Conservation (phyloP, 192 early-diverging fungal genomes). For the Entophlyctis luteolus region DNA sequence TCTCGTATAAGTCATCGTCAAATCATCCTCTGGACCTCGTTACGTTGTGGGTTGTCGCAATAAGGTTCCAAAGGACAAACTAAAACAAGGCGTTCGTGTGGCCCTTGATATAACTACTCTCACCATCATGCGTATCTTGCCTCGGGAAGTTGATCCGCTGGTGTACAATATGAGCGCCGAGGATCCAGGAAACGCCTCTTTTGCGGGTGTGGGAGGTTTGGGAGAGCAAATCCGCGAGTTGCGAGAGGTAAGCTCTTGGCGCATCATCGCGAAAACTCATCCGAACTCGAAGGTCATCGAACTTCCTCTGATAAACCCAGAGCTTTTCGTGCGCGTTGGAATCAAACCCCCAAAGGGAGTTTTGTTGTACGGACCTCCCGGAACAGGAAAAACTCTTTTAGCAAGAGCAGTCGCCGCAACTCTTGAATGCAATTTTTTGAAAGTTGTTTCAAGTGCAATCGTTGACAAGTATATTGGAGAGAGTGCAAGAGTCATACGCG, state of each 20-base stretch:
- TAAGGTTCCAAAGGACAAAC: constrained; percentile 88
- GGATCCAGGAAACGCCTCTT: constrained; percentile 89
- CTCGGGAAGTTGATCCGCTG: constrained; percentile 96
- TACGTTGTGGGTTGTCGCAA: constrained; percentile 97
- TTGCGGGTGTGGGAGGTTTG: constrained; percentile 96
- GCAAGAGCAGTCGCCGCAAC: constrained; percentile 96
- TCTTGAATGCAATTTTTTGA: constrained; percentile 96
- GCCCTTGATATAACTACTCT: constrained; percentile 99
- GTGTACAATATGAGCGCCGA: constrained; percentile 99
- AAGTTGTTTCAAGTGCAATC: constrained; percentile 97
- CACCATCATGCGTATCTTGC: constrained; percentile 99
- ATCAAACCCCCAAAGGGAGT: constrained; percentile 99
- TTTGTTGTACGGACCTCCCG: constrained; percentile 91
- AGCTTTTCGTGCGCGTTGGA: constrained; percentile 94
- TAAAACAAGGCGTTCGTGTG: constrained; percentile 96
- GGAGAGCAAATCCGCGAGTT: constrained; percentile 95
- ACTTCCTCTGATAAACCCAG: constrained; percentile 96
- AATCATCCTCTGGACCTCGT: constrained; percentile 91
- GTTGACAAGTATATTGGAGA: constrained; percentile 99
- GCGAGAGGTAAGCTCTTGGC: constrained; percentile 65
- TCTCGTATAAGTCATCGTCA: constrained; percentile 80
- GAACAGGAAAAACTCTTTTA: constrained; percentile 96
- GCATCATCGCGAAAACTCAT: neutral
- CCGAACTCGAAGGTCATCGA: constrained; percentile 75
- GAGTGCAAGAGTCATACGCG: constrained; percentile 90